These are phyloP conservation scores for Rhynchospora pubera DNA, from an alignment of 176 grass and related monocot species.

Conservation along the genomic window DNA sequence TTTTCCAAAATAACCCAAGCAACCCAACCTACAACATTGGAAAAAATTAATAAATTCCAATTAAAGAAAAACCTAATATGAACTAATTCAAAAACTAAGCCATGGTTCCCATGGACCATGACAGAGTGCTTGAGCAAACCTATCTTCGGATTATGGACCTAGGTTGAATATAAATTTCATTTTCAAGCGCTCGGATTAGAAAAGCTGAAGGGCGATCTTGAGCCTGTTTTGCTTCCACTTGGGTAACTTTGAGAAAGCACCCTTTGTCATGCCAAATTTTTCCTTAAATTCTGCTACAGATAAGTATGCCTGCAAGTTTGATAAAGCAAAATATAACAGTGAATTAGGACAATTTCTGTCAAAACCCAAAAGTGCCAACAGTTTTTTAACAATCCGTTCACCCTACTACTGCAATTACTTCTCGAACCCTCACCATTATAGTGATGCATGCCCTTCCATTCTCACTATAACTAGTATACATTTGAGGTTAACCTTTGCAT, in stretches of 20 bases:
- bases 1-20: slow-evolving; percentile 6
- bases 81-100: slow-evolving; percentile 19
- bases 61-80: slow-evolving; percentile 32
- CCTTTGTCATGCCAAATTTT: slow-evolving; percentile 80
- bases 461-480: background rate
- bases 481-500: background rate
- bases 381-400: background rate
- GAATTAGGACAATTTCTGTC: background rate
- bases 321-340: background rate
- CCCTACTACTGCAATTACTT: background rate
- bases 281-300: slow-evolving; percentile 70
- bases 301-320: slow-evolving; percentile 60
- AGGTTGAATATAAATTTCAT: slow-evolving; percentile 23
- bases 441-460: background rate
- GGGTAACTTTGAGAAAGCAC: slow-evolving; percentile 66
- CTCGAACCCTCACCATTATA: background rate
- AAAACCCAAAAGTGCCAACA: background rate
- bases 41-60: slow-evolving; percentile 37
- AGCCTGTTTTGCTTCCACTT: slow-evolving; percentile 92
- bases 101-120: slow-evolving; percentile 29
- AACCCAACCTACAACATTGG: slow-evolving; percentile 27
- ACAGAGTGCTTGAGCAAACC: slow-evolving; percentile 15
- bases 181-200: slow-evolving; percentile 32
- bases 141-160: slow-evolving; percentile 23
- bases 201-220: slow-evolving; percentile 68